Evolutionary conservation across 495 filamentous ascomycete species (phyloP), one percentile per base, ranked within the genome.

Genomic region (Aspergillus sparsus): DNA sequence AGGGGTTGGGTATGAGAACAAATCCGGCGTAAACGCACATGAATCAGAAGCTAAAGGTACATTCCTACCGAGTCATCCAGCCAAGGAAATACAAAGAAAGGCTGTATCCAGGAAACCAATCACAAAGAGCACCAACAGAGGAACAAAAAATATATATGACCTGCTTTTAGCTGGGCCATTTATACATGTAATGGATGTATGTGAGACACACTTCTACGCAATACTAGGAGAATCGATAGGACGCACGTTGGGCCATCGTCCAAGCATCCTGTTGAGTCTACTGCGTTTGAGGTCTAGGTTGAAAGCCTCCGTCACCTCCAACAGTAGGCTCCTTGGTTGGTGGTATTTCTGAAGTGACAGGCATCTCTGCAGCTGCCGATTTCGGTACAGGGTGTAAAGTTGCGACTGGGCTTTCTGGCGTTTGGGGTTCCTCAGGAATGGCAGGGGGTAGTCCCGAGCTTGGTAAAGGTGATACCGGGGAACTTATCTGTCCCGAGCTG

Each of bases 341-440:
- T 12, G 51, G 3, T 16, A 10, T 16, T 21, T 12, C 6, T 11
- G 18, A 13, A 5, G 36, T 7, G 4, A 27, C 3, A 27, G 21
- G 1, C 36, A 41, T 6, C 21, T 27, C 35, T 42, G n/a, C 4
- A 12, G 33, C 11, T 39, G 35, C 15, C 7, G 15, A 9, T 11
- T 56, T 47, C 31, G 46, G 27, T 7, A 21, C 57, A 21, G 35
- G 39, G 10, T 54, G 51, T 6, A 33, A 7, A 2, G 55, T 49
- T 5, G 45, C 32, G n/a, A 60, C 59, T n/a, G 68, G 57, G 15
- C 58, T 59, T 51, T 73, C 73, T 2, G 73, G 75, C 13, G 68
- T 74, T 27, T 66, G 62, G 1, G 76, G 76, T 47, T 78, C 76
- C 58, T 78, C 76, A 0, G 76, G 76, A 18, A 78, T 78, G 41